Evolutionary conservation across 1,284 basidiomycete species (phyloP).

Genomic region (Leccinum proximum): DNA sequence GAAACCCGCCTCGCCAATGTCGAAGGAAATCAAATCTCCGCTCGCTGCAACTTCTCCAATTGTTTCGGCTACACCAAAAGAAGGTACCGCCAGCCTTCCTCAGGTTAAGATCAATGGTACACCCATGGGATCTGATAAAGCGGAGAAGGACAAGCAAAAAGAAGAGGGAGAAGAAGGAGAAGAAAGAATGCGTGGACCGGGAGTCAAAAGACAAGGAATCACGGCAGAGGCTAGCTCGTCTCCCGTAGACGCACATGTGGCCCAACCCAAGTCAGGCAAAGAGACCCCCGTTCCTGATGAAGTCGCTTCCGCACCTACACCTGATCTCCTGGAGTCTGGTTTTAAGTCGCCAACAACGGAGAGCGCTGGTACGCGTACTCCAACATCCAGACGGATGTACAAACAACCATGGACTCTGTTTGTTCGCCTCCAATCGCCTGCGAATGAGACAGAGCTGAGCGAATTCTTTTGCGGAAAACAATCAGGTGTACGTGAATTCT

Average conservation of each 20-base stretch:
- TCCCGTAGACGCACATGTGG: conserved; percentile 18
- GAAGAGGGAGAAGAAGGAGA: conserved; percentile 56
- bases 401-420: conserved; percentile 85
- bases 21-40: conserved; percentile 32
- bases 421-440: conserved; percentile 61
- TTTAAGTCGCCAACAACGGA: conserved; percentile 52
- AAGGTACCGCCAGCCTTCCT: conserved; percentile 29
- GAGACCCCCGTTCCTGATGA: conserved; percentile 36
- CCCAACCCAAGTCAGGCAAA: conserved; percentile 38
- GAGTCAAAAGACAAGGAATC: conserved; percentile 36
- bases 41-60: conserved; percentile 23
- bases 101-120: conserved; percentile 39
- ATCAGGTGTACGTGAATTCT: conserved; percentile 46
- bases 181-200: conserved; percentile 40
- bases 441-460: conserved; percentile 66
- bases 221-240: conserved; percentile 23
- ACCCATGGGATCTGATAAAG: conserved; percentile 37
- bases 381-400: conserved; percentile 56
- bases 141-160: conserved; percentile 51
- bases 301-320: conserved; percentile 24
- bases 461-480: conserved; percentile 74
- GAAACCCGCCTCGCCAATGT: conserved; percentile 37
- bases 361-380: conserved; percentile 60
- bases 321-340: conserved; percentile 37
- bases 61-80: conserved; percentile 31